Conservation (phyloP, 2,329 filamentous ascomycete species). For the Macrophomina phaseolina region DNA sequence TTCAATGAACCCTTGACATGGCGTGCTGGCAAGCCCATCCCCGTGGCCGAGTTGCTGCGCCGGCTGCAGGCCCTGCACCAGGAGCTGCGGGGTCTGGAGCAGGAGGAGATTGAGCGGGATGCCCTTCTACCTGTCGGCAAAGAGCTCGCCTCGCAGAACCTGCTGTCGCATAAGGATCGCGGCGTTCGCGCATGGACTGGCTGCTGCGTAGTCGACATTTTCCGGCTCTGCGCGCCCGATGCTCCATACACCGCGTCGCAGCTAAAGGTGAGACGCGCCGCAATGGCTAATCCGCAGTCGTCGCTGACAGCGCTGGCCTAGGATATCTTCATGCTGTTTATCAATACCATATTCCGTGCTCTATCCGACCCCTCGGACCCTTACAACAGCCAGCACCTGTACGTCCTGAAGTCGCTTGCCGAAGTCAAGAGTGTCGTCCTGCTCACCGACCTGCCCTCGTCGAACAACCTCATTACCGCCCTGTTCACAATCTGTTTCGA, state of each 20-base stretch:
- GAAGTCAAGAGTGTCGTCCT: slow-evolving; percentile 95
- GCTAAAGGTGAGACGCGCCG: slow-evolving; percentile 71
- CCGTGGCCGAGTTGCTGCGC: slow-evolving; percentile 79
- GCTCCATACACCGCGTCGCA: slow-evolving; percentile 91
- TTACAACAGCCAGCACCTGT: slow-evolving; percentile 92
- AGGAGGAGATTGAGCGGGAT: slow-evolving; percentile 82
- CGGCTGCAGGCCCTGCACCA: slow-evolving; percentile 80
- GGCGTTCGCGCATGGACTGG: slow-evolving; percentile 89
- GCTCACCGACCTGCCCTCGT: slow-evolving; percentile 82
- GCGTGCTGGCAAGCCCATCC: slow-evolving; percentile 88
- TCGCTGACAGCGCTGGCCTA: slow-evolving; percentile 43
- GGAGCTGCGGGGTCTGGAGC: slow-evolving; percentile 84
- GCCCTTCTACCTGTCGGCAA: slow-evolving; percentile 84
- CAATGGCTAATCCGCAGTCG: neutral
- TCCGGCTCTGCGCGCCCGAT: slow-evolving; percentile 90
- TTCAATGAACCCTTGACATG: slow-evolving; percentile 90
- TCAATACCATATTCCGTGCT: slow-evolving; percentile 81
- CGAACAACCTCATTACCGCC: slow-evolving; percentile 74
- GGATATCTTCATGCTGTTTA: slow-evolving; percentile 93
- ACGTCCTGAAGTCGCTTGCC: slow-evolving; percentile 84
- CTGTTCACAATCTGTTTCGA: slow-evolving; percentile 93
- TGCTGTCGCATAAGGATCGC: slow-evolving; percentile 89
- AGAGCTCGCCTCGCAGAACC: slow-evolving; percentile 79
- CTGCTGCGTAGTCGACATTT: slow-evolving; percentile 89
- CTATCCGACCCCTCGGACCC: slow-evolving; percentile 85